Base-by-base conservation (phyloP, 306 rosid species). In the Begonia masoniana region DNA sequence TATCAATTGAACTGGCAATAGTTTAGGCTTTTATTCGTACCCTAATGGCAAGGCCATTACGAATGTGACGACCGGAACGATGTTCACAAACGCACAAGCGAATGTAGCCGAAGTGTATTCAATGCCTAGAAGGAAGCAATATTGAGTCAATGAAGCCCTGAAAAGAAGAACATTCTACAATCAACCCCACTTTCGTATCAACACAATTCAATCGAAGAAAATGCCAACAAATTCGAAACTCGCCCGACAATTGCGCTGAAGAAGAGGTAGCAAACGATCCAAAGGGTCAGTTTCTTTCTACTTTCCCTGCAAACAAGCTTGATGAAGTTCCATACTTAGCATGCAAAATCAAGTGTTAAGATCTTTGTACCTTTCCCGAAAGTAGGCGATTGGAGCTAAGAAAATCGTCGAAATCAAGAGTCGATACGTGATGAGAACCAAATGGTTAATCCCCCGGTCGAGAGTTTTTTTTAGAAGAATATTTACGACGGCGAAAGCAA, bases 21-120 rank as follows among this genome's bases (percentile, higher is more conserved):
- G 48, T 14, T 39, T 13, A 21, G 13, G 13, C 23, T 15, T 13
- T 51, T 24, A 41, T 15, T 43, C 69, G 3, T 77, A 84, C 97
- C 97, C 80, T 21, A 88, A 78, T 21, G 97, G 97, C 50, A 88
- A 65, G 58, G 97, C 95, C 70, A 85, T 68, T 7, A 82, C 57
- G 66, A 88, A 84, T 9, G 97, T 88, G 65, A 74, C 11, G 53
- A 78, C 80, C 10, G 97, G 97, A 48, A 88, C 95, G 55, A 76
- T 66, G 77, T 88, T 88, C 54, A 88, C 12, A 46, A 88, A 88
- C 59, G 97, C 97, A 59, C 84, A 79, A 17, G 95, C 68, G 67
- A 84, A 88, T 59, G 95, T 84, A 46, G 95, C 95, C 19, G 97
- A 88, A 12, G 97, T 88, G 63, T 84, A 77, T 70, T 84, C 83